Evolutionary conservation across 2,329 filamentous ascomycete species (phyloP).

Genomic region (Setomelanomma holmii): DNA sequence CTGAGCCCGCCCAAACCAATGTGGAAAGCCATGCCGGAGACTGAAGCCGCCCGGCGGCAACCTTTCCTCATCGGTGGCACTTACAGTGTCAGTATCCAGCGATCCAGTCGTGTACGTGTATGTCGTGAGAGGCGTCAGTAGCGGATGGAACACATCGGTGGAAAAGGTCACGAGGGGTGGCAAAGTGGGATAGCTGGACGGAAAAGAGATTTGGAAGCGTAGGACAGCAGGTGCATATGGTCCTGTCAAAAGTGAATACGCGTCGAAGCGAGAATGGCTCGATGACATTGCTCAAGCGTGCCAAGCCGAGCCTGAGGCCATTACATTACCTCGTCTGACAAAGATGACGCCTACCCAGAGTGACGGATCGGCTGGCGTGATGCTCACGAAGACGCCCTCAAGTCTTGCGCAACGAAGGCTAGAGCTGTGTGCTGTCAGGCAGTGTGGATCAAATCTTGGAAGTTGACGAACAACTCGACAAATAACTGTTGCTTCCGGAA

Average conservation of each 20-base stretch:
- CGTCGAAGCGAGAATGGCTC: slow-evolving; percentile 5
- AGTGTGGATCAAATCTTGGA: background rate
- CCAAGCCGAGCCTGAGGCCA: background rate
- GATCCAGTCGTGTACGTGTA: slow-evolving; percentile 85
- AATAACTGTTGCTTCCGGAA: slow-evolving; percentile 78
- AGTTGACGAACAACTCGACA: slow-evolving; percentile 66
- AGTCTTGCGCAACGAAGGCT: slow-evolving; percentile 83
- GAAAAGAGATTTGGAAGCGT: slow-evolving; percentile 89
- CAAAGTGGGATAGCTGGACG: slow-evolving; percentile 76
- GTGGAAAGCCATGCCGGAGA: slow-evolving; percentile 85
- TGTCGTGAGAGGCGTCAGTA: slow-evolving; percentile 91
- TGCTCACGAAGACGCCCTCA: slow-evolving; percentile 83
- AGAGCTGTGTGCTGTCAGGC: slow-evolving; percentile 47
- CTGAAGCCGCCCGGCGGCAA: slow-evolving; percentile 90
- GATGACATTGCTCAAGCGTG: slow-evolving; percentile 10
- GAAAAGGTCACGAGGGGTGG: slow-evolving; percentile 87
- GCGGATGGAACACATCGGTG: slow-evolving; percentile 93
- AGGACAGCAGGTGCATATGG: slow-evolving; percentile 88
- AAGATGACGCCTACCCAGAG: slow-evolving; percentile 94
- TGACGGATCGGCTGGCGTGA: slow-evolving; percentile 80
- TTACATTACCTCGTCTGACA: slow-evolving; percentile 75
- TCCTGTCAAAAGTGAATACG: slow-evolving; percentile 62
- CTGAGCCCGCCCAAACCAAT: slow-evolving; percentile 73
- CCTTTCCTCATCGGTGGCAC: slow-evolving; percentile 81
- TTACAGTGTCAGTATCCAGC: slow-evolving; percentile 78